A percentile compares a stretch with the other conserved stretches of the same genome.
These are phyloP conservation scores for Ustilago cynodontis DNA, from an alignment of 1,284 basidiomycete species.

Conservation along the genomic window DNA sequence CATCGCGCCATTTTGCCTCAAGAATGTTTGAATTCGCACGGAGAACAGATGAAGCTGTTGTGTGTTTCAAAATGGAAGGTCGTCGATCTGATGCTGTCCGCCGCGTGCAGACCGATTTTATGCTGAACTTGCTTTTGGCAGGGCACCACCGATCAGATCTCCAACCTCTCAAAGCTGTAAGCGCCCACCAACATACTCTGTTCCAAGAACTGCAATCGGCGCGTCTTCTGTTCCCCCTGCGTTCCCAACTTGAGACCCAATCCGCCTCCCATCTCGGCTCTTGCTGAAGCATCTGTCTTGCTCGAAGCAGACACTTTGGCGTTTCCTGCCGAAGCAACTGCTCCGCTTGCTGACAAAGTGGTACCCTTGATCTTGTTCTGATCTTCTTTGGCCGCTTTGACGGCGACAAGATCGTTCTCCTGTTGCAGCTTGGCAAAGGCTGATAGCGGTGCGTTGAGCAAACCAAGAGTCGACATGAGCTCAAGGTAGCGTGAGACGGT, in stretches of 20 bases:
- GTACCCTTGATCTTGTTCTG: constrained; percentile 8
- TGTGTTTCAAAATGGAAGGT: no score
- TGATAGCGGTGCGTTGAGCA: constrained; percentile 49
- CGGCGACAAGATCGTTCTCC: constrained; percentile 28
- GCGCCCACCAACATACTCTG: constrained; percentile 57
- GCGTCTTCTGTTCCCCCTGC: constrained; percentile 36
- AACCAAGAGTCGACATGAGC: constrained; percentile 27
- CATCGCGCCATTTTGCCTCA: no score
- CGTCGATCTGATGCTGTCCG: no score
- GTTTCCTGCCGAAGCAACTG: constrained; percentile 44
- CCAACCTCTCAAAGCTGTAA: constrained; percentile 50
- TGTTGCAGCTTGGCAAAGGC: constrained; percentile 53
- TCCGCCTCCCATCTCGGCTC: constrained; percentile 57
- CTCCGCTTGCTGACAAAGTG: constrained; percentile 30
- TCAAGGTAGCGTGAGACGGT: constrained; percentile 42
- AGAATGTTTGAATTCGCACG: no score
- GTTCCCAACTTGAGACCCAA: constrained; percentile 47
- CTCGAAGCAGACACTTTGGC: constrained; percentile 28
- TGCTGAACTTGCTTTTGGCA: no score
- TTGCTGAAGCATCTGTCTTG: constrained; percentile 29
- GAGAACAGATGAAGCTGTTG: not conserved
- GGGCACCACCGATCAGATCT: constrained; percentile 25
- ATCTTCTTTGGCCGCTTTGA: constrained; percentile 5
- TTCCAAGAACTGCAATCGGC: constrained; percentile 40
- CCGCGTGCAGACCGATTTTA: no score